These are phyloP conservation scores for Melastoma malabathricum DNA, from an alignment of 345 rosid species.

Conservation along the genomic window DNA sequence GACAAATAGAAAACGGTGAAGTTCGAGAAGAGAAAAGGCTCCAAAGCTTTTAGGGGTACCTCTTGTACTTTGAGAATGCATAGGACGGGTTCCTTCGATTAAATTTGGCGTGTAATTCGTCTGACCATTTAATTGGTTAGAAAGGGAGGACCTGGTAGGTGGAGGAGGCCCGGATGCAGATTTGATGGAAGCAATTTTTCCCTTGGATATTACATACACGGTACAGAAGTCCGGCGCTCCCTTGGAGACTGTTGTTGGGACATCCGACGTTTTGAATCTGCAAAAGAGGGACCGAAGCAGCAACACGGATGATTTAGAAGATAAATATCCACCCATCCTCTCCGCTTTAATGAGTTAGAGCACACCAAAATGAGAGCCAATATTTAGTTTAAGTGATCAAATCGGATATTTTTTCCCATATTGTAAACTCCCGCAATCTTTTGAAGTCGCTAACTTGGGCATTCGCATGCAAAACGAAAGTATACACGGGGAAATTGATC, in stretches of 20 bases:
- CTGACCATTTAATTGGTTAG: conserved; percentile 7
- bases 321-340: background rate
- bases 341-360: background rate
- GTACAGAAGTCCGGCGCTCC: conserved; percentile 60
- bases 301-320: background rate
- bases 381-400: no score
- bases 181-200: conserved; percentile 44
- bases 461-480: background rate
- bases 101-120: conserved; percentile 3
- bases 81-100: conserved; percentile 1
- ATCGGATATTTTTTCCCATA: background rate
- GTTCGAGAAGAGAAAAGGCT: background rate
- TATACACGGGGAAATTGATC: background rate
- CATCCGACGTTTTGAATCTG: conserved; percentile 52
- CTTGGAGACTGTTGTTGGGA: conserved; percentile 43
- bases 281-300: conserved; percentile 1
- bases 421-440: no score
- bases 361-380: no score
- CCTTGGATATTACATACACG: conserved; percentile 55
- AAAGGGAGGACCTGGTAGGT: background rate
- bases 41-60: conserved; percentile 12
- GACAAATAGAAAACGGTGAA: background rate
- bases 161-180: conserved; percentile 19
- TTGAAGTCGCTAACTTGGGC: background rate
- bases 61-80: conserved; percentile 9